Evolutionary conservation across 768 basidiomycete genomes (phyloP).

Genomic region (Kwoniella sp.): DNA sequence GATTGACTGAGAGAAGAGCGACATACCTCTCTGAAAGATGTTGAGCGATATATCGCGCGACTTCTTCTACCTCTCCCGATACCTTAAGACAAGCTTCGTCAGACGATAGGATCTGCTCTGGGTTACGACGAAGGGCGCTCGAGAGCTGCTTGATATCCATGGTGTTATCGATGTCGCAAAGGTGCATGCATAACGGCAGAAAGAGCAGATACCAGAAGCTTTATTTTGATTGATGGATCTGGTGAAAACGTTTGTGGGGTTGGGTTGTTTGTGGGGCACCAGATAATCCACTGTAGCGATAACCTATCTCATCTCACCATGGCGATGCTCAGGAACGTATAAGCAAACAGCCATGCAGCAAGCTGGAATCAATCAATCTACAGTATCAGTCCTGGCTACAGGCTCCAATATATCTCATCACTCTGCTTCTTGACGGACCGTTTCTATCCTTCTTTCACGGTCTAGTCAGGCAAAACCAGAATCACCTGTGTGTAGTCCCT

Average conservation of each 20-base stretch:
- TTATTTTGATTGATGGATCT: background rate
- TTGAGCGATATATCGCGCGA: constrained; percentile 33
- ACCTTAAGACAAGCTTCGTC: constrained; percentile 26
- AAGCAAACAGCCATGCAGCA: too few species aligned
- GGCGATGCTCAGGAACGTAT: too few species aligned
- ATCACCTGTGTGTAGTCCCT: constrained; percentile 14
- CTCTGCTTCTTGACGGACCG: too few species aligned
- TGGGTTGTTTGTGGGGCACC: constrained; percentile 5
- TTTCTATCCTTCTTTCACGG: too few species aligned
- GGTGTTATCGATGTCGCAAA: too few species aligned
- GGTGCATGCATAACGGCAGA: too few species aligned
- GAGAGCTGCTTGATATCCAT: constrained; percentile 6
- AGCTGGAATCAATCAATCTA: too few species aligned
- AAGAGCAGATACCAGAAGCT: too few species aligned
- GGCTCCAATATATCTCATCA: too few species aligned
- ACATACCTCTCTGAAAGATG: constrained; percentile 39
- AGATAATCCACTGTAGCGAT: too few species aligned
- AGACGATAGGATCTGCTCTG: constrained; percentile 13
- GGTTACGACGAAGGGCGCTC: background rate
- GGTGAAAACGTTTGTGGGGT: constrained; percentile 4
- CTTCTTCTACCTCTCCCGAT: constrained; percentile 21
- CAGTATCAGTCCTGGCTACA: too few species aligned
- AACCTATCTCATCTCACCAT: background rate
- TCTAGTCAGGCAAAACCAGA: background rate
- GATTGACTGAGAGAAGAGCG: too few species aligned